A percentile compares a stretch with the other conserved stretches of the same genome.
phyloP scores from a whole-genome alignment of 164 flowering plant genomes.

The Euptelea pleiosperma region DNA sequence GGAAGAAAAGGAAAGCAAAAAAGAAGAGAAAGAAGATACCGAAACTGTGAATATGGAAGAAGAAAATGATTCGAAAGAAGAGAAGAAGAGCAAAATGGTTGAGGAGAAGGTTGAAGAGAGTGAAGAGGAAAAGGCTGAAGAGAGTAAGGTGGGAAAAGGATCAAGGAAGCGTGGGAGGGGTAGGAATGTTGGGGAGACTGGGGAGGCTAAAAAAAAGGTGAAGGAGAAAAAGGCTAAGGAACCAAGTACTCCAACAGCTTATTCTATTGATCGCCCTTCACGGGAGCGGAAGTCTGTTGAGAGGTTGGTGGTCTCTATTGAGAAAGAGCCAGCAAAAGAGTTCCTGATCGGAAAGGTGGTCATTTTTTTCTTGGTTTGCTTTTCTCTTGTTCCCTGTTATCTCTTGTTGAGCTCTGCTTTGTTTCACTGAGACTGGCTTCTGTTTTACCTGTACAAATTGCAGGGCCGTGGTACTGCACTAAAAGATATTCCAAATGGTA shows the following conservation, averaged over 20 bases:
- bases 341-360: constrained; percentile 68
- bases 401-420: constrained; percentile 4
- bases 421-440: not conserved
- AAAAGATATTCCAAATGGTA: constrained; percentile 84
- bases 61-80: constrained; percentile 7
- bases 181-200: constrained; percentile 6
- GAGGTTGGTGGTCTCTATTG: constrained; percentile 69
- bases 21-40: not conserved
- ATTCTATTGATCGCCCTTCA: constrained; percentile 57
- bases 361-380: not conserved
- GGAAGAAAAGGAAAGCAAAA: constrained; percentile 3
- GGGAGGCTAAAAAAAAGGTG: constrained; percentile 24
- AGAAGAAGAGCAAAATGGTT: constrained; percentile 1
- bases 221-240: constrained; percentile 33
- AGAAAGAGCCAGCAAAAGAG: constrained; percentile 52
- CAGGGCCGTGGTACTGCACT: constrained; percentile 87
- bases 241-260: constrained; percentile 44
- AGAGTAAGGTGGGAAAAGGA: not conserved
- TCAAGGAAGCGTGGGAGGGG: constrained; percentile 16
- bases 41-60: constrained; percentile 13
- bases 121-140: not conserved
- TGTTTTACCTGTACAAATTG: constrained; percentile 21
- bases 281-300: constrained; percentile 46
- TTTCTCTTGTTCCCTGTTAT: not conserved
- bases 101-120: not conserved